Percentiles rank a stretch among this genome's conserved stretches.
Conservation (phyloP, 2,329 filamentous ascomycete species). For the Exophiala dermatitidis region DNA sequence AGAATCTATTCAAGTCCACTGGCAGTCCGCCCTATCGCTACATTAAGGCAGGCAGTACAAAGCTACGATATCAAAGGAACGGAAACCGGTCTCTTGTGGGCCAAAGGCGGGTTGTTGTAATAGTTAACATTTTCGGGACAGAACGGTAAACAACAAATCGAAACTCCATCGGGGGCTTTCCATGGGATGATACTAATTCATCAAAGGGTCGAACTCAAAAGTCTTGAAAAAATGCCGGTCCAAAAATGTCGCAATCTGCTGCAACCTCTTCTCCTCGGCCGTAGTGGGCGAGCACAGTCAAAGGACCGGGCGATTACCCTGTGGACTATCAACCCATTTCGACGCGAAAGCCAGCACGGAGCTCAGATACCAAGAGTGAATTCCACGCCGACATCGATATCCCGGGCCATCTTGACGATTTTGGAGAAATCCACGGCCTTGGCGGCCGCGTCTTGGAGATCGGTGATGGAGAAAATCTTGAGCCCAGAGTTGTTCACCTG, state of each 20-base stretch:
- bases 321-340: conserved; percentile 18
- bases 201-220: too few relatives aligned
- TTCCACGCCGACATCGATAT: conserved; percentile 95
- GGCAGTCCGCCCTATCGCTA: too few relatives aligned
- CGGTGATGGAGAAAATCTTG: conserved; percentile 99
- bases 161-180: too few relatives aligned
- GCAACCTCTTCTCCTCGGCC: neutral
- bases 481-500: conserved; percentile 91
- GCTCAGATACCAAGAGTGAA: conserved; percentile 81
- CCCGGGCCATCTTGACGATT: conserved; percentile 96
- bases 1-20: too few relatives aligned
- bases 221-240: neutral
- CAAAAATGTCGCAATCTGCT: neutral
- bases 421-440: conserved; percentile 98
- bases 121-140: too few relatives aligned
- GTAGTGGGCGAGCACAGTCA: neutral
- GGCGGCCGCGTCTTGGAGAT: conserved; percentile 93
- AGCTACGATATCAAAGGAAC: too few relatives aligned
- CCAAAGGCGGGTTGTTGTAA: too few relatives aligned
- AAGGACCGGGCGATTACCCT: neutral
- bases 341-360: conserved; percentile 12
- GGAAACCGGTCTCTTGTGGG: too few relatives aligned
- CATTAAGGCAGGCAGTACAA: too few relatives aligned
- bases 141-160: too few relatives aligned
- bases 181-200: too few relatives aligned